Conservation (phyloP, 2,329 filamentous ascomycete species). For the Diaporthe sp. region DNA sequence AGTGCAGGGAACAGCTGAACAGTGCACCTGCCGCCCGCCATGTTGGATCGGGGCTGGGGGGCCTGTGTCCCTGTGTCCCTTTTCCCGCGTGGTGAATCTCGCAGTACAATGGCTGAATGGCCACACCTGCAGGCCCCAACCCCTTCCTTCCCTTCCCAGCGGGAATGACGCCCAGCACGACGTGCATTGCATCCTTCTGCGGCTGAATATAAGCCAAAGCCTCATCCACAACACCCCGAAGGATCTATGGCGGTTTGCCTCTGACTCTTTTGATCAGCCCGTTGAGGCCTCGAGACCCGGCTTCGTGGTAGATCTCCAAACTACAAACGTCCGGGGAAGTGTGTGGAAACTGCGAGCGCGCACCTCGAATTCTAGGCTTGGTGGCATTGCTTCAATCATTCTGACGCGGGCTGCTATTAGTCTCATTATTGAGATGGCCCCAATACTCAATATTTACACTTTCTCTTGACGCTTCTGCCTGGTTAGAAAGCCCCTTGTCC, state of each 20-base stretch:
- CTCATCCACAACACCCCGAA: slow-evolving; percentile 19
- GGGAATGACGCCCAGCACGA: background rate
- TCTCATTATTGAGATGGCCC: background rate
- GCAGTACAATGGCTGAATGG: background rate
- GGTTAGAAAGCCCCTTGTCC: slow-evolving; percentile 29
- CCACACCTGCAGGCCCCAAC: background rate
- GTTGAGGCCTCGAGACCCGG: slow-evolving; percentile 3
- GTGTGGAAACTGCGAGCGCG: background rate
- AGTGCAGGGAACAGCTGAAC: slow-evolving; percentile 37
- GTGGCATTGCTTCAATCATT: background rate
- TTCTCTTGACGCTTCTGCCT: background rate
- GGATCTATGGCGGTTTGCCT: slow-evolving; percentile 11
- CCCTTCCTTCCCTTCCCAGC: background rate
- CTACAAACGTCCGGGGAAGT: background rate
- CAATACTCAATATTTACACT: background rate
- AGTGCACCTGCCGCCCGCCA: slow-evolving; percentile 37
- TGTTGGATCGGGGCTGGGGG: slow-evolving; percentile 1
- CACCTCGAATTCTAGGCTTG: background rate
- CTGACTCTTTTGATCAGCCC: background rate
- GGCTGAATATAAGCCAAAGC: slow-evolving; percentile 22
- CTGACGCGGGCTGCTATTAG: too few species aligned
- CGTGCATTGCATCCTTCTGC: slow-evolving; percentile 14
- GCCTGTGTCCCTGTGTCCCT: background rate
- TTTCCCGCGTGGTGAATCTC: background rate
- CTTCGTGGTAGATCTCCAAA: background rate